These are phyloP conservation scores for Botrytis aclada DNA, from an alignment of 2,329 filamentous ascomycete species.

Conservation along the genomic window DNA sequence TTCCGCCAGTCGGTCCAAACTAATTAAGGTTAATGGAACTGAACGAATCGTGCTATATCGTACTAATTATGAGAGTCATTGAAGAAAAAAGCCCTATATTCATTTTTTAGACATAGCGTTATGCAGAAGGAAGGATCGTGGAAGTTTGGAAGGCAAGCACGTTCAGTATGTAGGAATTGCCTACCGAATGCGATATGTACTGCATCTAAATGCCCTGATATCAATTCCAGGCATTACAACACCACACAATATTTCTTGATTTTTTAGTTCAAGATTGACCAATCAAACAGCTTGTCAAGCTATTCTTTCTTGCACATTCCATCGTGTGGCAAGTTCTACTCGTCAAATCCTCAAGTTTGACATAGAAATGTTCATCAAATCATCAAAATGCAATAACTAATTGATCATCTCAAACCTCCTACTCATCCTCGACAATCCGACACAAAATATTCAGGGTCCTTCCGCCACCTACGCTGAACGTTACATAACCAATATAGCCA, in stretches of 20 bases:
- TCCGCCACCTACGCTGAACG: constrained; percentile 8
- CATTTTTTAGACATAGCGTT: background rate
- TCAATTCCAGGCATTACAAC: background rate
- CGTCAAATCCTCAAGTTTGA: background rate
- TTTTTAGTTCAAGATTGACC: background rate
- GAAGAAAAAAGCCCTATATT: background rate
- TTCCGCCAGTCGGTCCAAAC: background rate
- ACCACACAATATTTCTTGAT: background rate
- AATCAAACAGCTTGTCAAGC: background rate
- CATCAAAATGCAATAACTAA: background rate
- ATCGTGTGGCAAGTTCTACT: background rate
- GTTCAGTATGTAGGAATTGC: background rate
- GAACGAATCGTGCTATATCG: background rate
- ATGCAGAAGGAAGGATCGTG: background rate
- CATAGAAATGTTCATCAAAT: background rate
- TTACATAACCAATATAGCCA: background rate
- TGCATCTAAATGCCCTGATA: background rate
- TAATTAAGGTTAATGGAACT: background rate
- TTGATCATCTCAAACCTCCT: background rate
- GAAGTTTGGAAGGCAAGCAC: background rate
- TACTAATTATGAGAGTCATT: background rate
- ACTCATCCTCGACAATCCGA: background rate
- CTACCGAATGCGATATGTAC: background rate
- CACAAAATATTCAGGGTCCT: background rate
- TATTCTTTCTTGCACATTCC: background rate